Percentiles rank a stretch among this genome's conserved stretches.
Conservation (phyloP, 75 land plant genomes). For the Gnetum montanum region DNA sequence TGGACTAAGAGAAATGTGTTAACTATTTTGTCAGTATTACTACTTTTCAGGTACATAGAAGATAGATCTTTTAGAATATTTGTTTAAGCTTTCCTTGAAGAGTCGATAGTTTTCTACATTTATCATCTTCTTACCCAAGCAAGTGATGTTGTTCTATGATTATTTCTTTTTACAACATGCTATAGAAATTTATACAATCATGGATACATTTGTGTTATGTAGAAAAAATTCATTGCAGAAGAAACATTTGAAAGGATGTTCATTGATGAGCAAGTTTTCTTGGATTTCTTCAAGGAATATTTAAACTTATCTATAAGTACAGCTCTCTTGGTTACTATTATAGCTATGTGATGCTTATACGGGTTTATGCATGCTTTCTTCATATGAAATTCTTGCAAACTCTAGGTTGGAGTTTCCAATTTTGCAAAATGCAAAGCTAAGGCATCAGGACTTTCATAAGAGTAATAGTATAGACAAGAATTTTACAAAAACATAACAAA, state of each 20-base stretch:
- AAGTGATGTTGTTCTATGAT: background rate
- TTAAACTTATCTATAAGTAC: constrained; percentile 65
- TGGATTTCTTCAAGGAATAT: constrained; percentile 81
- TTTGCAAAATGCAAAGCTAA: too few species aligned
- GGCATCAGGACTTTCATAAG: too few species aligned
- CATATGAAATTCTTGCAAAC: too few species aligned
- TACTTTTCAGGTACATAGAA: constrained; percentile 52
- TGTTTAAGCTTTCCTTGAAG: constrained; percentile 97
- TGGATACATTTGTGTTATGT: constrained; percentile 1
- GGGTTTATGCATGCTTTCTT: too few species aligned
- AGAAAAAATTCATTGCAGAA: constrained; percentile 87
- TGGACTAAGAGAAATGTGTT: too few species aligned
- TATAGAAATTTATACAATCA: background rate
- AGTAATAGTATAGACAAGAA: too few species aligned
- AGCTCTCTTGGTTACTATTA: background rate
- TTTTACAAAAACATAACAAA: too few species aligned
- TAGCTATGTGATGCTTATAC: too few species aligned
- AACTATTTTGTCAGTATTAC: too few species aligned
- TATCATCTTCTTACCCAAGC: constrained; percentile 96
- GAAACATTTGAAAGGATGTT: constrained; percentile 88
- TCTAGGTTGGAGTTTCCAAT: too few species aligned
- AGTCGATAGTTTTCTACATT: constrained; percentile 78
- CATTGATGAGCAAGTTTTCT: constrained; percentile 82
- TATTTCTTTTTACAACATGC: background rate
- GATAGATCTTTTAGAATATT: constrained; percentile 90